A percentile compares a stretch with the other conserved stretches of the same genome.
Conservation (phyloP, 1,139 yeast genomes). For the Geotrichum phurueaensis region DNA sequence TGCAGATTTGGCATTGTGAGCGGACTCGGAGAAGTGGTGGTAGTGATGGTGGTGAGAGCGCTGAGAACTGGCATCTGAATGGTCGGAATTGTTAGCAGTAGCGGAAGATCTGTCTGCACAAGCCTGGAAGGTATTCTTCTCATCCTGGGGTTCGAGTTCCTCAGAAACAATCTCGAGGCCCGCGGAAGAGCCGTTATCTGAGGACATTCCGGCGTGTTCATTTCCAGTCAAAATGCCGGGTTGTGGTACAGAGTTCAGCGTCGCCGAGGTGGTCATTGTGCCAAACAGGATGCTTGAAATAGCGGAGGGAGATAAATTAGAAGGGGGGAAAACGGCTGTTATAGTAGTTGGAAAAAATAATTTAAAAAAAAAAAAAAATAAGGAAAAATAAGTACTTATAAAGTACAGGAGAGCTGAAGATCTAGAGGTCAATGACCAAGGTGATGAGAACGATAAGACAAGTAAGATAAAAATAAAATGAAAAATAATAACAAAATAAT, state of each 20-base stretch:
- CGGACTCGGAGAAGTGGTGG: conserved; percentile 11
- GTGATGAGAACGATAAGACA: too few relatives aligned
- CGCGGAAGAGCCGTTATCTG: not conserved
- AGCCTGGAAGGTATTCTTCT: not conserved
- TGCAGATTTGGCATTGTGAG: conserved; percentile 8
- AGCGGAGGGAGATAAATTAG: not conserved
- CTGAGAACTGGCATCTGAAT: not conserved
- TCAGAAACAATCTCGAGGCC: not conserved
- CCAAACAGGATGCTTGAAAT: not conserved
- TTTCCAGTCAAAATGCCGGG: not conserved
- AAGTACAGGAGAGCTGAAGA: too few relatives aligned
- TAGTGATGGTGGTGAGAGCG: conserved; percentile 2
- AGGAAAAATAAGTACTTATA: not conserved
- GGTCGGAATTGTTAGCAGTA: not conserved
- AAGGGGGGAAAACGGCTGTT: not conserved
- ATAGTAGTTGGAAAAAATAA: not conserved
- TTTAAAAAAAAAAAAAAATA: not conserved
- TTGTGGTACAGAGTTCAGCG: not conserved
- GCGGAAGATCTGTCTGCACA: not conserved
- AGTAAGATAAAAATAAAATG: not conserved
- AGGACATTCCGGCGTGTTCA: not conserved
- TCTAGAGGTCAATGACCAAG: too few relatives aligned
- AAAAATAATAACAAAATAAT: too few relatives aligned
- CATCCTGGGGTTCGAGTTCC: conserved; percentile 1
- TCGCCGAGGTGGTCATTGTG: not conserved